Percentiles rank a stretch among this genome's conserved stretches.
phyloP scores from a whole-genome alignment of 352 stramenopile genomes.

The Globisporangium cylindrosporum region DNA sequence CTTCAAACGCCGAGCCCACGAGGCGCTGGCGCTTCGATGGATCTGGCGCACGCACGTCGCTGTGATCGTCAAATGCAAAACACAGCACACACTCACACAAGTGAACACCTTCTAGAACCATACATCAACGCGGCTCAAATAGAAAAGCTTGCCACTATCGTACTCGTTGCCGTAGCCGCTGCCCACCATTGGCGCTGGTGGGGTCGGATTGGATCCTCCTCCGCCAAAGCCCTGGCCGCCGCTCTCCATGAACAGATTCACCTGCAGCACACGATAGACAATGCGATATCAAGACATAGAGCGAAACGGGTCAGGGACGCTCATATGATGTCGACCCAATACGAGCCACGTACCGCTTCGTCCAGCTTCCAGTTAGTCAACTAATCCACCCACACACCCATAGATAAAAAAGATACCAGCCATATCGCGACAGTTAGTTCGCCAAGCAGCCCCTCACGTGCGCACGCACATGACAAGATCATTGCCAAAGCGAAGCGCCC shows the following conservation, averaged over 20 bases:
- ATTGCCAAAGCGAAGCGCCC: neutral
- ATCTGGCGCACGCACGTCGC: constrained; percentile 71
- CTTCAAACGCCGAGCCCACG: constrained; percentile 50
- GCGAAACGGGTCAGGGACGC: neutral
- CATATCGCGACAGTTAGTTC: constrained; percentile 10
- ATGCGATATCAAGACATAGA: neutral
- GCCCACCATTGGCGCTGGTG: constrained; percentile 31
- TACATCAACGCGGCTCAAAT: constrained; percentile 4
- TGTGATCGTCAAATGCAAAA: constrained; percentile 18
- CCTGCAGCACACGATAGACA: constrained; percentile 14
- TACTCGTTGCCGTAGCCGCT: constrained; percentile 39
- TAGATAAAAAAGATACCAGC: neutral
- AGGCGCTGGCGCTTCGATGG: constrained; percentile 82
- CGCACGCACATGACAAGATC: neutral
- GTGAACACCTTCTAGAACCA: neutral
- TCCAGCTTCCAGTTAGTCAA: constrained; percentile 74
- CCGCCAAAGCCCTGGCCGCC: constrained; percentile 34
- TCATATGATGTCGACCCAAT: neutral
- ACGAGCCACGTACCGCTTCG: constrained; percentile 50
- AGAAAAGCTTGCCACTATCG: neutral
- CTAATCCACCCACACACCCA: constrained; percentile 17
- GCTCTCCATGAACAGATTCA: constrained; percentile 87
- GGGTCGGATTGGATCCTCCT: constrained; percentile 11
- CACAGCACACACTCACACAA: neutral
- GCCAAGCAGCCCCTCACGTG: neutral